Conservation (phyloP, 495 filamentous ascomycete species). For the Hypoxylon fragiforme region DNA sequence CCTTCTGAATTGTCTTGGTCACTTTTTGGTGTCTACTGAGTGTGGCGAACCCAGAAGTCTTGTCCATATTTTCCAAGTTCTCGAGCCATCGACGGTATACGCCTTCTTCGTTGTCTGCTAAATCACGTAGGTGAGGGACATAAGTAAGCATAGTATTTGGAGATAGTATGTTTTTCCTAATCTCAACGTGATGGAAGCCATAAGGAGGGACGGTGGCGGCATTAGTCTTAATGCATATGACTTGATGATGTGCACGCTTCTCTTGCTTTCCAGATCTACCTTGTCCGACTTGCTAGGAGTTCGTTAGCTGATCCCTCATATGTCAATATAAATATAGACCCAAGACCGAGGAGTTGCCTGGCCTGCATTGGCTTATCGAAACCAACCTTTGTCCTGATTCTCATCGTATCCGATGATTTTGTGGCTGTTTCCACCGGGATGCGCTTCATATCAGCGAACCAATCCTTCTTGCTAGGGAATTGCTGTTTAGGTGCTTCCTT, state of each 20-base stretch:
- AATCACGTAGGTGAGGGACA: slow-evolving; percentile 51
- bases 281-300: slow-evolving; percentile 34
- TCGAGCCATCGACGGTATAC: slow-evolving; percentile 51
- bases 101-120: slow-evolving; percentile 49
- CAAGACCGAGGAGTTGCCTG: not conserved
- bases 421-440: slow-evolving; percentile 13
- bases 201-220: slow-evolving; percentile 47
- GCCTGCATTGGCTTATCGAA: not conserved
- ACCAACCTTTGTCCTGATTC: slow-evolving; percentile 48
- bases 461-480: slow-evolving; percentile 43
- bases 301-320: slow-evolving; percentile 5
- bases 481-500: slow-evolving; percentile 38
- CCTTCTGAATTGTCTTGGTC: slow-evolving; percentile 44
- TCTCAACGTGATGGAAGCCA: slow-evolving; percentile 53
- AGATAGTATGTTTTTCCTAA: slow-evolving; percentile 52
- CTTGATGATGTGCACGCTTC: slow-evolving; percentile 39
- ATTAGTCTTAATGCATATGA: slow-evolving; percentile 46
- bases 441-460: slow-evolving; percentile 45
- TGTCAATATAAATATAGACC: not conserved
- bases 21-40: slow-evolving; percentile 45
- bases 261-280: slow-evolving; percentile 43
- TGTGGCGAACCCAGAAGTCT: slow-evolving; percentile 51
- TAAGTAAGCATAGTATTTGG: slow-evolving; percentile 54
- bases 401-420: slow-evolving; percentile 37
- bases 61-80: slow-evolving; percentile 54